These are phyloP conservation scores for Galerina sulciceps DNA, from an alignment of 768 basidiomycete species.

Conservation along the genomic window DNA sequence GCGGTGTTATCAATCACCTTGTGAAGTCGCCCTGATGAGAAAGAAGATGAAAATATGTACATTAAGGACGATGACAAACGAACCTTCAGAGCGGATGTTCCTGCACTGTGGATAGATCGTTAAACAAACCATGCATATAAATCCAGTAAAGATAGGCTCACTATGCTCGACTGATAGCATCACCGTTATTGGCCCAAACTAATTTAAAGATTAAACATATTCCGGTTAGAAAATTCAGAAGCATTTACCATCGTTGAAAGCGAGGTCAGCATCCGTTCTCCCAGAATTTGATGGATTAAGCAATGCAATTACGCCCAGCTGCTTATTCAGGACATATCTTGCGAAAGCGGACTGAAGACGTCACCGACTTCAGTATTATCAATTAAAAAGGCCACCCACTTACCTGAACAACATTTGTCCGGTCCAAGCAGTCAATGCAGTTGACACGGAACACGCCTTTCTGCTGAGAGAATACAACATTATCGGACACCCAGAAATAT, in stretches of 20 bases:
- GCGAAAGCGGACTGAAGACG: constrained; percentile 83
- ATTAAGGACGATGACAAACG: constrained; percentile 22
- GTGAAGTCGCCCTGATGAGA: constrained; percentile 79
- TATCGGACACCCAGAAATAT: constrained; percentile 83
- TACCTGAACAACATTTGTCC: constrained; percentile 94
- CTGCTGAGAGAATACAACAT: constrained; percentile 75
- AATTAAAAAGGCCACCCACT: constrained; percentile 8
- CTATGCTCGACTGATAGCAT: constrained; percentile 91
- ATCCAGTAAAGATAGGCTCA: constrained; percentile 39
- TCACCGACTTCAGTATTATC: neutral
- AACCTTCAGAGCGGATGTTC: constrained; percentile 95
- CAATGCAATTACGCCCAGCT: constrained; percentile 76
- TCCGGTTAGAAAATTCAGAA: neutral
- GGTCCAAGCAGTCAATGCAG: constrained; percentile 94
- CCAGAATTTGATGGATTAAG: constrained; percentile 55
- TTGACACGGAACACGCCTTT: constrained; percentile 89
- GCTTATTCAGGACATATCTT: constrained; percentile 75
- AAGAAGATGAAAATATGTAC: constrained; percentile 2
- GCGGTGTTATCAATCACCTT: constrained; percentile 47
- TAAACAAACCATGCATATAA: neutral
- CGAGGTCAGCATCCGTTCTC: constrained; percentile 66
- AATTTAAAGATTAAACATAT: neutral
- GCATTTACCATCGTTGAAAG: constrained; percentile 76
- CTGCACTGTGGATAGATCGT: constrained; percentile 58
- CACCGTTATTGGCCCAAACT: constrained; percentile 99